Conservation (phyloP, 2,329 filamentous ascomycete genomes). For the Mycosphaerella sp. region DNA sequence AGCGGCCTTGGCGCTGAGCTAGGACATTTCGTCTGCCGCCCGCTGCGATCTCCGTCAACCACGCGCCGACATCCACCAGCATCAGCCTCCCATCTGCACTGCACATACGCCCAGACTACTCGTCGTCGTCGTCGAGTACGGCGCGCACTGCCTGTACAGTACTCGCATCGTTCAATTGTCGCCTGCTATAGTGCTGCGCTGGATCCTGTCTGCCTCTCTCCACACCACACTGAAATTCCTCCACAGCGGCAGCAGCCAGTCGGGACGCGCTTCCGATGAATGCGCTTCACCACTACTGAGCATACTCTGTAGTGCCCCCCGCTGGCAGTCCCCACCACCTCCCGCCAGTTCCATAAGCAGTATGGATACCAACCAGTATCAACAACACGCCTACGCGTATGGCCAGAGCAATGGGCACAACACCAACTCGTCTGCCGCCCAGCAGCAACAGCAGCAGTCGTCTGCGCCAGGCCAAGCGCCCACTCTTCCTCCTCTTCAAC, state of each 20-base stretch:
- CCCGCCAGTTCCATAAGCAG: conserved; percentile 4
- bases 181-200: conserved; percentile 1
- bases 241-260: background rate
- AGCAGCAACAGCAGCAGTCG: conserved; percentile 21
- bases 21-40: background rate
- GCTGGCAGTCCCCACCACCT: conserved; percentile 2
- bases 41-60: background rate
- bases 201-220: background rate
- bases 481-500: conserved; percentile 35
- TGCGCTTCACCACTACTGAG: conserved; percentile 1
- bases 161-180: background rate
- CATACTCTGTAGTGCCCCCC: conserved; percentile 10
- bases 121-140: background rate
- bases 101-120: background rate
- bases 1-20: background rate
- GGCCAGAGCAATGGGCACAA: conserved; percentile 19
- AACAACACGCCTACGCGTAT: conserved; percentile 8
- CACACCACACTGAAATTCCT: conserved; percentile 2
- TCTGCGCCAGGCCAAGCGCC: conserved; percentile 24
- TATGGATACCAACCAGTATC: conserved; percentile 14
- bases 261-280: conserved; percentile 6
- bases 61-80: background rate
- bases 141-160: background rate
- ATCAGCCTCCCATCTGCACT: background rate
- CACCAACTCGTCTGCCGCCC: conserved; percentile 12